Evolutionary conservation across 768 basidiomycete species (phyloP), one percentile per base, ranked within the genome.

Genomic region (Megacollybia marginata): DNA sequence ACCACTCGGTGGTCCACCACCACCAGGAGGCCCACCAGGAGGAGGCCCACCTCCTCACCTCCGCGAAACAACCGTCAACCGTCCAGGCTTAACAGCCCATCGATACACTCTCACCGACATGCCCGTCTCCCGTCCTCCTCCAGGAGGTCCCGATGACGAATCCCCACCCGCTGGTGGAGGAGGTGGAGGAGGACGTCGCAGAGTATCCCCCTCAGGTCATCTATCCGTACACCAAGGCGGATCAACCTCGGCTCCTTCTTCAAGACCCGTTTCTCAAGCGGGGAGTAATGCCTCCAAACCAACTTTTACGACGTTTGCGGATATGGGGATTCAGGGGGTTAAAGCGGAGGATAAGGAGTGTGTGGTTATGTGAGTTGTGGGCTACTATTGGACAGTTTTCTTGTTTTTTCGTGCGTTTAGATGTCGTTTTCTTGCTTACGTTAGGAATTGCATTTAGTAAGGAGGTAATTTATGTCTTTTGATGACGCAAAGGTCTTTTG

Each of bases 281-380:
- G 18, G 38, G 38, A 40, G 10, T 16, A 16, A 36, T 10, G 35
- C 35, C 35, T 36, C 35, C 35, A 15, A 18, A 82, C 1, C 79
- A 2, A 28, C 23, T 28, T 28, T 88, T 1, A 74, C 83, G 59
- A 93, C 92, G 42, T 94, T 96, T 68, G 88, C 85, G 18, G 92
- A 95, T 72, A 93, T 96, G 92, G 93, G 93, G 0, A 85, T 92
- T 59, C 78, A 83, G 32, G 83, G 85, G 11, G 79, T 75, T 23
- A 88, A 86, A 59, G 77, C 80, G 42, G 82, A 92, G 59, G 79
- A 88, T 5, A 83, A 92, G 65, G 85, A 90, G 0, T 95, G 92
- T 70, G 68, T 88, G 33, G 76, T 96, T 55, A 94, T 96, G 92
- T 96, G 63, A 76, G 23, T n/a, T n/a, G n/a, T n/a, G n/a, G n/a